A percentile compares a stretch with the other conserved stretches of the same genome.
These are phyloP conservation scores for Haplosporangium gracile DNA, from an alignment of 192 early-diverging fungal species.

Conservation along the genomic window DNA sequence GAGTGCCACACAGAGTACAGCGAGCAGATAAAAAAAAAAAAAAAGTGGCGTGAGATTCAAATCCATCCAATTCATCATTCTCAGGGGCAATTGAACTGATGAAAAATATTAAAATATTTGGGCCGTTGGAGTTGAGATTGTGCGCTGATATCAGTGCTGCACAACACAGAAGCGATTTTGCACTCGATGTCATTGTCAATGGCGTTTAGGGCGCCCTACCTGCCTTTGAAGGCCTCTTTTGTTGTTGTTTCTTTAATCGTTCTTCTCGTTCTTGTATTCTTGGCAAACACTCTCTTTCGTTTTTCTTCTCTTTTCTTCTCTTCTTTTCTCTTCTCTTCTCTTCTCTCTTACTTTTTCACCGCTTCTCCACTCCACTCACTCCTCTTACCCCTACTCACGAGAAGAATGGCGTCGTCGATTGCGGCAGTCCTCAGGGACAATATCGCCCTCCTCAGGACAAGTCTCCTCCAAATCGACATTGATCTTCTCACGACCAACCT, in stretches of 20 bases:
- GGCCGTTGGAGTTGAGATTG: neutral
- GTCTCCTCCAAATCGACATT: neutral
- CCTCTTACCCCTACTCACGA: neutral
- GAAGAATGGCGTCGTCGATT: neutral
- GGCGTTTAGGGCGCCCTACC: too few relatives aligned
- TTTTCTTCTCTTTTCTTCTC: neutral
- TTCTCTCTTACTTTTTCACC: neutral
- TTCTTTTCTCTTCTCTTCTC: neutral
- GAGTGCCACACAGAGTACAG: neutral
- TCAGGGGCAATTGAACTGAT: neutral
- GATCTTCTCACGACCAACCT: neutral
- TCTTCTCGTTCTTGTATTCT: neutral
- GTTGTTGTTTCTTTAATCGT: too few relatives aligned
- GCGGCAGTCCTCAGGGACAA: neutral
- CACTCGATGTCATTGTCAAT: too few relatives aligned
- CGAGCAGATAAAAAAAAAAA: neutral
- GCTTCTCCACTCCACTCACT: neutral
- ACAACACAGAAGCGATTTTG: too few relatives aligned
- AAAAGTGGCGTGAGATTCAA: slow-evolving; percentile 5
- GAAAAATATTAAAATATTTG: too few relatives aligned
- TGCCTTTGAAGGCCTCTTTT: too few relatives aligned
- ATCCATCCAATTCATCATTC: neutral
- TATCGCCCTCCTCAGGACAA: neutral
- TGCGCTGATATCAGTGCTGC: neutral
- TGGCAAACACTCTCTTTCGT: neutral